These are phyloP conservation scores for Zea mays DNA, from an alignment of 176 grass and related monocot species.

Conservation along the genomic window Zm-B73-REFERENCE-NAM-5.0 NC_050102.1:44740501-44741000, in stretches of 20 bases:
- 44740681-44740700: slow-evolving; percentile 94
- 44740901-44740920: neutral
- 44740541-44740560: slow-evolving; percentile 43
- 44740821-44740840: slow-evolving; percentile 49
- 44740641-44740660: slow-evolving; percentile 83
- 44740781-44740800: slow-evolving; percentile 97
- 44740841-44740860: slow-evolving; percentile 20
- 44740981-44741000: too few species aligned
- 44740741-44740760: slow-evolving; percentile 92
- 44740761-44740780: slow-evolving; percentile 94
- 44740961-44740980: neutral
- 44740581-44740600: slow-evolving; percentile 85
- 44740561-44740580: slow-evolving; percentile 88
- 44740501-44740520: neutral
- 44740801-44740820: slow-evolving; percentile 84
- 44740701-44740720: slow-evolving; percentile 91
- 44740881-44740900: neutral
- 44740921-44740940: neutral
- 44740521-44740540: slow-evolving; percentile 1
- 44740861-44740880: neutral
- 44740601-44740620: slow-evolving; percentile 77
- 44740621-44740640: slow-evolving; percentile 95
- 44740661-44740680: slow-evolving; percentile 95
- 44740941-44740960: neutral
- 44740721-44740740: slow-evolving; percentile 96